phyloP scores from a whole-genome alignment of 495 filamentous ascomycete species.

The Aspergillus sclerotioniger region DNA sequence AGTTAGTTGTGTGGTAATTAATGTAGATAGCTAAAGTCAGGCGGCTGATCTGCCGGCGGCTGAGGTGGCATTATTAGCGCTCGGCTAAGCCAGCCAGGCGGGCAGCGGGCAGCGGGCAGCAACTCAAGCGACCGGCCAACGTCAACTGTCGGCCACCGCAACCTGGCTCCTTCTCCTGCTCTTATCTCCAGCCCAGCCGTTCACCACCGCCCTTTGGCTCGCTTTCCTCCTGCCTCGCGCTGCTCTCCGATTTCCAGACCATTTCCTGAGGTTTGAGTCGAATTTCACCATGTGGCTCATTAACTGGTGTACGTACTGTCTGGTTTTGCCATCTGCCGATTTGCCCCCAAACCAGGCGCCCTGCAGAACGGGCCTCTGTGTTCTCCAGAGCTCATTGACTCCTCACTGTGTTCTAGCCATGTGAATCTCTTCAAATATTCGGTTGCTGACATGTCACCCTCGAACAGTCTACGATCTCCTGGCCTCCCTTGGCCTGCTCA shows the following conservation, averaged over 20 bases:
- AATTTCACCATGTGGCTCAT: constrained; percentile 81
- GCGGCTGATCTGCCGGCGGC: constrained; percentile 16
- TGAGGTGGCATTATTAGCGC: constrained; percentile 18
- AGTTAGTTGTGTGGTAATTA: neutral
- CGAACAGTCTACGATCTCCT: constrained; percentile 85
- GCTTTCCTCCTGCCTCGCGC: constrained; percentile 3
- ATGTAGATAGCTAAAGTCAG: neutral
- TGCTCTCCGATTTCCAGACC: neutral
- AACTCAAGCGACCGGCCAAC: constrained; percentile 19
- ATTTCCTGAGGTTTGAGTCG: constrained; percentile 12
- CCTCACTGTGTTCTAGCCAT: constrained; percentile 1
- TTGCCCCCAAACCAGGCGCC: constrained; percentile 1
- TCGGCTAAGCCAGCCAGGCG: constrained; percentile 17
- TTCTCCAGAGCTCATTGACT: neutral
- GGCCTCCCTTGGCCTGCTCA: constrained; percentile 82
- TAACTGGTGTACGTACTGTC: constrained; percentile 80
- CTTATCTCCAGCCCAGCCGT: constrained; percentile 9
- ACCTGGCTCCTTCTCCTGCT: constrained; percentile 35
- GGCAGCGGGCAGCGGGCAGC: constrained; percentile 14
- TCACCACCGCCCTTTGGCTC: constrained; percentile 10
- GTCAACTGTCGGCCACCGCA: constrained; percentile 24
- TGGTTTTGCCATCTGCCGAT: constrained; percentile 6
- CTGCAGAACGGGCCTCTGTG: neutral
- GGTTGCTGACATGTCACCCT: constrained; percentile 13
- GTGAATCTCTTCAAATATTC: constrained; percentile 10